These are phyloP conservation scores for Podaxis pistillaris DNA, from an alignment of 768 basidiomycete species.

Conservation along the genomic window DNA sequence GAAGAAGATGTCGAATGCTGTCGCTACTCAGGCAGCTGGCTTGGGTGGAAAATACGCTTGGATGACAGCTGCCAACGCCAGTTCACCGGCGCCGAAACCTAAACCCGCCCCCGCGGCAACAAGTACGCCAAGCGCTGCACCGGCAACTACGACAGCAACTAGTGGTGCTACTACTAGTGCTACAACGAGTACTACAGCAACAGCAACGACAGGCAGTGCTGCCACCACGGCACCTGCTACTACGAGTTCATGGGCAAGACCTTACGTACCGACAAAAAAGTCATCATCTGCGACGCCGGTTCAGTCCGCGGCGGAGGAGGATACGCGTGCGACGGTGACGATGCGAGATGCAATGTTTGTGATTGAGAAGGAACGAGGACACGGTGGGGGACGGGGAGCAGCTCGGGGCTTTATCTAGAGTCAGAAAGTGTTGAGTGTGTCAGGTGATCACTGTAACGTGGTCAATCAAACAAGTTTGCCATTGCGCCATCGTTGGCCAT, in stretches of 20 bases:
- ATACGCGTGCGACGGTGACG: conserved; percentile 57
- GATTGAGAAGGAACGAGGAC: conserved; percentile 77
- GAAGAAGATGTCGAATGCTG: conserved; percentile 90
- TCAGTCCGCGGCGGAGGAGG: conserved; percentile 10
- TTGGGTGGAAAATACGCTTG: conserved; percentile 81
- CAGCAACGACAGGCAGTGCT: conserved; percentile 26
- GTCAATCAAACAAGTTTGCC: too few relatives aligned
- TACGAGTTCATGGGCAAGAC: conserved; percentile 54
- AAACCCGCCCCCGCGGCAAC: conserved; percentile 28
- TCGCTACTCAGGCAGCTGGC: conserved; percentile 87
- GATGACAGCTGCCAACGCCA: conserved; percentile 72
- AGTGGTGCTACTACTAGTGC: conserved; percentile 24
- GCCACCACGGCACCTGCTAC: conserved; percentile 23
- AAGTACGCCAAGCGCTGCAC: conserved; percentile 21
- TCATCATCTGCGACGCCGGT: conserved; percentile 1
- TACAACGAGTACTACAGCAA: conserved; percentile 28
- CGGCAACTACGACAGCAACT: conserved; percentile 29
- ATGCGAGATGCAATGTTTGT: conserved; percentile 85
- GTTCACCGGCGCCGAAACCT: conserved; percentile 27
- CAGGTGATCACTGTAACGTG: too few relatives aligned
- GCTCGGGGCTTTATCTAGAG: conserved; percentile 50
- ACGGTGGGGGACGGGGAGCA: conserved; percentile 78
- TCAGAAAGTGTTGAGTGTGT: conserved; percentile 21
- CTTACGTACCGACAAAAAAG: conserved; percentile 43
- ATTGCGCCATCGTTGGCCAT: too few relatives aligned